These are phyloP conservation scores for Omphalea diandra DNA, from an alignment of 441 rosid species.

Conservation along the genomic window DNA sequence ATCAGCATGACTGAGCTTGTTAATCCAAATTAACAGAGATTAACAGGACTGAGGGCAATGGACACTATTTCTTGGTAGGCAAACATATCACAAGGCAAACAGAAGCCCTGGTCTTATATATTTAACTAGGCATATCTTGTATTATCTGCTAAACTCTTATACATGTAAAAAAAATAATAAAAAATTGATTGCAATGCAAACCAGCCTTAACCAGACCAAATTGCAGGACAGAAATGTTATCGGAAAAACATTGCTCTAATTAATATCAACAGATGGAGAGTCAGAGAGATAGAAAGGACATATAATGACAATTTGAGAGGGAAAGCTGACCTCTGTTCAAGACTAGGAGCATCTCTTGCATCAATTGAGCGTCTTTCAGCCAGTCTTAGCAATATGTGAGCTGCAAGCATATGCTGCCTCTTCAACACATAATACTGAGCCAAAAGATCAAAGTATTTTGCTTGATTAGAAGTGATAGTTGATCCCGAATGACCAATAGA, in stretches of 20 bases:
- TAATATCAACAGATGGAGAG: background rate
- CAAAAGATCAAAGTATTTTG: conserved; percentile 81
- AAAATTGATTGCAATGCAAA: too few relatives aligned
- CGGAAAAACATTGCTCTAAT: background rate
- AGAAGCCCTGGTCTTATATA: too few relatives aligned
- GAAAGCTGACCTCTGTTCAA: conserved; percentile 71
- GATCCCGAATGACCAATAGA: conserved; percentile 57
- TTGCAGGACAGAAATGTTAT: background rate
- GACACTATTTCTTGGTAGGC: too few relatives aligned
- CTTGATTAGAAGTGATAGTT: conserved; percentile 53
- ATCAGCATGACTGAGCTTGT: background rate
- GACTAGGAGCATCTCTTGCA: conserved; percentile 59
- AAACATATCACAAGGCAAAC: too few relatives aligned
- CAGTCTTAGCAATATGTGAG: conserved; percentile 86
- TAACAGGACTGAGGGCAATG: too few relatives aligned
- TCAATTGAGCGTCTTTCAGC: conserved; percentile 83
- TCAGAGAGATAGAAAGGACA: conserved; percentile 2
- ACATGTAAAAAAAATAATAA: too few relatives aligned
- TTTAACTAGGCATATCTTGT: too few relatives aligned
- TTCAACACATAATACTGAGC: conserved; percentile 87
- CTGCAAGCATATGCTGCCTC: conserved; percentile 94
- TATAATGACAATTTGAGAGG: conserved; percentile 13
- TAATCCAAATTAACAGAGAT: background rate
- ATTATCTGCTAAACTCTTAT: too few relatives aligned
- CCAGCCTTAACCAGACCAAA: too few relatives aligned